A percentile compares a stretch with the other conserved stretches of the same genome.
Evolutionary conservation across 129 eudicot genomes (phyloP).

Genomic region (Flaveria brownii): DNA sequence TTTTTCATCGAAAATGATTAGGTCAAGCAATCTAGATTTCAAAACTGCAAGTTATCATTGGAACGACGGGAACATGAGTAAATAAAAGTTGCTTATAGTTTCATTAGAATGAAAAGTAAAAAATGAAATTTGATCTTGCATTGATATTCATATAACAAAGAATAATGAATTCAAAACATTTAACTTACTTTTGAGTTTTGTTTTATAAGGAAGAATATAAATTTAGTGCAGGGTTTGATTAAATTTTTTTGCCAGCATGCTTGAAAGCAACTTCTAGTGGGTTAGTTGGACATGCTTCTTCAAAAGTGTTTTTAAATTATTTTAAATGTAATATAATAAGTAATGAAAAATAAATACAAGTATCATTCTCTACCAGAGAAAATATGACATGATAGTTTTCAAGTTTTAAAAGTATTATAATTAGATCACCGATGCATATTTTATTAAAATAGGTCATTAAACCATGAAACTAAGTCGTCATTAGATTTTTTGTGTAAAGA

Average conservation of each 20-base stretch:
- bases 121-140: background rate
- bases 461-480: too few relatives aligned
- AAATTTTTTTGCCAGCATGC: conserved; percentile 26
- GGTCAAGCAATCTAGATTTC: background rate
- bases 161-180: background rate
- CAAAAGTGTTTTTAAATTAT: conserved; percentile 4
- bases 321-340: conserved; percentile 7
- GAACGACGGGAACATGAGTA: background rate
- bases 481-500: too few relatives aligned
- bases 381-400: too few relatives aligned
- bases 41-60: background rate
- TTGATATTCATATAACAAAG: background rate
- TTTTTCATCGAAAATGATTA: too few relatives aligned
- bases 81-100: background rate
- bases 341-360: background rate
- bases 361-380: background rate
- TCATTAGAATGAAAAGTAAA: background rate
- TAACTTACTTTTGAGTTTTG: background rate
- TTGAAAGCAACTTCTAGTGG: conserved; percentile 42
- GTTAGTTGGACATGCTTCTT: conserved; percentile 42
- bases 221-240: conserved; percentile 18
- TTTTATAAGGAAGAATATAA: background rate
- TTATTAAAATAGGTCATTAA: too few relatives aligned
- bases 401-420: too few relatives aligned
- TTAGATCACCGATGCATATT: too few relatives aligned